phyloP scores from a whole-genome alignment of 805 yeast species.

The Candida nitratophila region DNA sequence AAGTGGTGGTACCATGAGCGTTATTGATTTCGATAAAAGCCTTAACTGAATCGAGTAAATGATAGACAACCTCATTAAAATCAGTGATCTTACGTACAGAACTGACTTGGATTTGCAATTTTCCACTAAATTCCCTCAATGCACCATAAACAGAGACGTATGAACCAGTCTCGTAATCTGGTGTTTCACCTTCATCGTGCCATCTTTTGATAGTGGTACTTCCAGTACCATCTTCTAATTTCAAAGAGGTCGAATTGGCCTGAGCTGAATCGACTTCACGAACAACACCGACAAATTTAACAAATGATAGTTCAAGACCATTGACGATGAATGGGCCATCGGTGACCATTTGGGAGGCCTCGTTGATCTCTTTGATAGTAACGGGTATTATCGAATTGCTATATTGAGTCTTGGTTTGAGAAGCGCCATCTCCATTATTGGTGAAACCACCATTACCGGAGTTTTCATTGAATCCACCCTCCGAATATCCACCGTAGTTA shows the following conservation, averaged over 20 bases:
- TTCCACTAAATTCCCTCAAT: slow-evolving; percentile 52
- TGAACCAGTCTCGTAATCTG: slow-evolving; percentile 36
- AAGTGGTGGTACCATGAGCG: slow-evolving; percentile 10
- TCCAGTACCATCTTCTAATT: slow-evolving; percentile 79
- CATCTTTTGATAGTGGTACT: slow-evolving; percentile 57
- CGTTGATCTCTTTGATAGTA: slow-evolving; percentile 65
- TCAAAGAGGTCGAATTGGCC: slow-evolving; percentile 47
- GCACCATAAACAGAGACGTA: slow-evolving; percentile 58
- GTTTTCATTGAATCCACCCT: slow-evolving; percentile 25
- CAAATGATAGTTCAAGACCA: slow-evolving; percentile 55
- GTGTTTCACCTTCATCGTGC: slow-evolving; percentile 36
- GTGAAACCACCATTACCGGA: slow-evolving; percentile 25
- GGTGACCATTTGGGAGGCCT: slow-evolving; percentile 51
- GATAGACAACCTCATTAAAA: slow-evolving; percentile 63
- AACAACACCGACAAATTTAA: slow-evolving; percentile 64
- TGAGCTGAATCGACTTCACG: slow-evolving; percentile 51
- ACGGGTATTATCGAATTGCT: slow-evolving; percentile 50
- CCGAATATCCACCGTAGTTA: slow-evolving; percentile 26
- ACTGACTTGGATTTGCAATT: slow-evolving; percentile 59
- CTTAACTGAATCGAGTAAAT: slow-evolving; percentile 56
- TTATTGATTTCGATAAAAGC: slow-evolving; percentile 39
- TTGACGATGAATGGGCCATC: slow-evolving; percentile 61
- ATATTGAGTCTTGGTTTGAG: slow-evolving; percentile 21
- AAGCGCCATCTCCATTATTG: slow-evolving; percentile 15
- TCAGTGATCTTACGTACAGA: slow-evolving; percentile 49